A percentile compares a stretch with the other conserved stretches of the same genome.
These are phyloP conservation scores for Volvox africanus DNA, from an alignment of 139 green algal species.

Conservation along the genomic window DNA sequence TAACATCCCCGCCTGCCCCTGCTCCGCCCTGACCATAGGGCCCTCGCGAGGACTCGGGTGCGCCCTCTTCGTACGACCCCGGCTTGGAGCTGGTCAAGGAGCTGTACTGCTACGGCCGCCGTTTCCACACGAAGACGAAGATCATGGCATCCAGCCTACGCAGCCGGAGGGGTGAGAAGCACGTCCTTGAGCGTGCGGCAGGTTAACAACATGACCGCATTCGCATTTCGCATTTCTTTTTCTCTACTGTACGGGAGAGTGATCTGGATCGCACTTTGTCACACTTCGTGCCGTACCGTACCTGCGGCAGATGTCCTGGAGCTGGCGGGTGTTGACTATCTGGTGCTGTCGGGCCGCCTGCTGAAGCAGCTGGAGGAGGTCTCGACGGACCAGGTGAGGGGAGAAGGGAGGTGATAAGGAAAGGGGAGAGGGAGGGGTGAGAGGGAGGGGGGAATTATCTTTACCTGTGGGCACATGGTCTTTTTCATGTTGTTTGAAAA, in stretches of 20 bases:
- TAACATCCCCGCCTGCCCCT: too few species aligned
- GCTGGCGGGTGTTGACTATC: conserved; percentile 83
- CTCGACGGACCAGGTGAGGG: conserved; percentile 57
- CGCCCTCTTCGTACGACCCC: conserved; percentile 68
- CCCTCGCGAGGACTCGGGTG: conserved; percentile 77
- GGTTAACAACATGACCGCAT: too few species aligned
- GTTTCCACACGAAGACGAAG: conserved; percentile 75
- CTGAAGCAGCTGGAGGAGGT: conserved; percentile 61
- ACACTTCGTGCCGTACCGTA: conserved; percentile 20
- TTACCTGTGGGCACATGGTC: too few species aligned
- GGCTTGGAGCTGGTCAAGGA: conserved; percentile 77
- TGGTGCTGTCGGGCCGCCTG: conserved; percentile 74
- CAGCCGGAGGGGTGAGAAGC: conserved; percentile 65
- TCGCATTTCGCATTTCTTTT: too few species aligned
- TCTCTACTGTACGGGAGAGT: too few species aligned
- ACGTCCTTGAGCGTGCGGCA: too few species aligned
- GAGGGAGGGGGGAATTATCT: too few species aligned
- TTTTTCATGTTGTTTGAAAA: too few species aligned
- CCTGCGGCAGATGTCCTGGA: conserved; percentile 72
- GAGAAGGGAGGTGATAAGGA: neutral
- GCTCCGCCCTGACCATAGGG: conserved; percentile 54
- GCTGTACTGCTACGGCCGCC: conserved; percentile 83
- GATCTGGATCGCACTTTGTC: too few species aligned
- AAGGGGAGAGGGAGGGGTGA: neutral
- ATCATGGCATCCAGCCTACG: conserved; percentile 88